Conservation (phyloP, 805 yeast genomes). For the Saturnispora ahearnii region DNA sequence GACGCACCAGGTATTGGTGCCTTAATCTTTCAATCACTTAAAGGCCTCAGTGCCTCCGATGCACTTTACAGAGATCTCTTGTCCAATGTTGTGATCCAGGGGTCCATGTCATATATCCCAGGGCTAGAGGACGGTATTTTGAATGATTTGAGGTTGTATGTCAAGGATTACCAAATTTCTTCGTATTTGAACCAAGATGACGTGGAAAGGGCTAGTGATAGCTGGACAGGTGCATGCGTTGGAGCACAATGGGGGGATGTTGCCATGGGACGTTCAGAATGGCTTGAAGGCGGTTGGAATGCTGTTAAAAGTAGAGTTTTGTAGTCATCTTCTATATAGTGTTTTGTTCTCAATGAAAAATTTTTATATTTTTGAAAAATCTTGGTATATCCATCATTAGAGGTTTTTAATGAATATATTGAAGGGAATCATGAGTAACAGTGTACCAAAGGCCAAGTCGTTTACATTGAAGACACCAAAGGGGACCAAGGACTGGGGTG, state of each 20-base stretch:
- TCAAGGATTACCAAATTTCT: slow-evolving; percentile 41
- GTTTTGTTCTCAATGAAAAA: background rate
- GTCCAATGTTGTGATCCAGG: slow-evolving; percentile 48
- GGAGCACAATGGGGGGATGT: slow-evolving; percentile 49
- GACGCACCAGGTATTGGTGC: slow-evolving; percentile 45
- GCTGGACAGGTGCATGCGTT: slow-evolving; percentile 70
- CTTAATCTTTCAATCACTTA: slow-evolving; percentile 36
- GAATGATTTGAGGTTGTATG: slow-evolving; percentile 44
- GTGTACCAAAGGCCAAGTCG: slow-evolving; percentile 2
- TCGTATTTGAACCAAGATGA: slow-evolving; percentile 33
- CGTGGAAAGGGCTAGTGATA: slow-evolving; percentile 47
- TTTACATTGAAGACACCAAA: slow-evolving; percentile 90
- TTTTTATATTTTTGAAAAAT: background rate
- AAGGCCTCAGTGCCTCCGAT: slow-evolving; percentile 37
- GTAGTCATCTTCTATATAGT: background rate
- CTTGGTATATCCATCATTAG: background rate
- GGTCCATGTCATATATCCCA: slow-evolving; percentile 47
- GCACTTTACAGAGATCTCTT: slow-evolving; percentile 32
- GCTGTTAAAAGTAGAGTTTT: background rate
- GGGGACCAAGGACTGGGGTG: slow-evolving; percentile 98
- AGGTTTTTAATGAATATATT: slow-evolving; percentile 3
- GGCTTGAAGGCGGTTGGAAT: slow-evolving; percentile 53
- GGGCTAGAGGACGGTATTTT: slow-evolving; percentile 49
- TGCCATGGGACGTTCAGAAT: slow-evolving; percentile 56
- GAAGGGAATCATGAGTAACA: background rate